A percentile compares a stretch with the other conserved stretches of the same genome.
Conservation (phyloP, 2,329 filamentous ascomycete genomes). For the Sordariomycetes sp. region DNA sequence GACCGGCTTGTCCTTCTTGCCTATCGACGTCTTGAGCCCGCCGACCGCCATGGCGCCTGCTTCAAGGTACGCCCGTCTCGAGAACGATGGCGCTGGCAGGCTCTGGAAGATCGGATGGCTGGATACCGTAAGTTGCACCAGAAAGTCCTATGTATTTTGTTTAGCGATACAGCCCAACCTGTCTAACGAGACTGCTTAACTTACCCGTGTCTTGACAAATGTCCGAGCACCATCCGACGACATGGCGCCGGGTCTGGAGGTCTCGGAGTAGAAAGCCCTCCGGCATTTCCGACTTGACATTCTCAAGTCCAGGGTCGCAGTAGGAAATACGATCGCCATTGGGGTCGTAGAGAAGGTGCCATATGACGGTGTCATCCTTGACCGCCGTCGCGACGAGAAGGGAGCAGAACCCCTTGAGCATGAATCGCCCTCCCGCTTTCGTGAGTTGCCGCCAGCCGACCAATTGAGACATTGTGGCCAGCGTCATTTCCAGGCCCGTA, state of each 20-base stretch:
- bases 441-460: neutral
- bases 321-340: neutral
- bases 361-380: neutral
- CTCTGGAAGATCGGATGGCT: neutral
- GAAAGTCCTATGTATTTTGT: too few species aligned
- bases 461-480: neutral
- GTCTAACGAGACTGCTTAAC: neutral
- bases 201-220: neutral
- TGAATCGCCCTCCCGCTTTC: neutral
- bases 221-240: neutral
- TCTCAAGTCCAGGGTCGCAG: neutral
- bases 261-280: neutral
- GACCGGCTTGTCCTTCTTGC: neutral
- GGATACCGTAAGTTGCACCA: neutral
- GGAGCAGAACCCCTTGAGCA: constrained; percentile 1
- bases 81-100: neutral
- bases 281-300: neutral
- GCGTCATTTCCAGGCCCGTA: neutral
- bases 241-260: neutral
- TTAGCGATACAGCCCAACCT: too few species aligned
- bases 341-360: neutral
- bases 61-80: neutral
- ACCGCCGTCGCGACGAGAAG: neutral
- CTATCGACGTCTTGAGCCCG: neutral
- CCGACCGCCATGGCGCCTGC: neutral